phyloP scores from a whole-genome alignment of 805 yeast genomes.

The Wickerhamomyces chaumierensis region DNA sequence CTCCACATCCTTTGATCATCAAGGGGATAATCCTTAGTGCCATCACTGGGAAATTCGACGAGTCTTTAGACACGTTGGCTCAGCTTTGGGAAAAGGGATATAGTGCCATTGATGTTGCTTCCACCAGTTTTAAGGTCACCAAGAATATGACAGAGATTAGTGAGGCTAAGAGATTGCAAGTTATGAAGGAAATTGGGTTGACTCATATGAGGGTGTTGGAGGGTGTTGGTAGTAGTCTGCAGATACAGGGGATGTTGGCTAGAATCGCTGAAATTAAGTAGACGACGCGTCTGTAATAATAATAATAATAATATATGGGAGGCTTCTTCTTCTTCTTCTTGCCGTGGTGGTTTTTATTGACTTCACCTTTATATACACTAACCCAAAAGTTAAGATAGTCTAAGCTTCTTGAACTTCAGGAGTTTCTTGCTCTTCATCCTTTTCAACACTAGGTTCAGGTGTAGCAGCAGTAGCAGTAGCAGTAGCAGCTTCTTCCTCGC shows the following conservation, averaged over 20 bases:
- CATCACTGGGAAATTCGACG: conserved; percentile 41
- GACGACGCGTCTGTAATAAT: too few relatives aligned
- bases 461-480: too few relatives aligned
- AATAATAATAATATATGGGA: too few relatives aligned
- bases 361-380: too few relatives aligned
- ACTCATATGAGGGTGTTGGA: conserved; percentile 88
- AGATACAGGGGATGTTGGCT: conserved; percentile 74
- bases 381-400: too few relatives aligned
- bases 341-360: too few relatives aligned
- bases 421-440: background rate
- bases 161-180: conserved; percentile 62
- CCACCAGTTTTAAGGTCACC: conserved; percentile 81
- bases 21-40: conserved; percentile 49
- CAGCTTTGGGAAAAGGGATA: conserved; percentile 84
- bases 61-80: conserved; percentile 50
- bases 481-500: background rate
- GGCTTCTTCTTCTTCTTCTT: too few relatives aligned
- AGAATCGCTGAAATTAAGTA: conserved; percentile 21
- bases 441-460: background rate
- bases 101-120: conserved; percentile 84
- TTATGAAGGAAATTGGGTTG: conserved; percentile 79
- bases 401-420: too few relatives aligned
- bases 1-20: conserved; percentile 87
- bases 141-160: conserved; percentile 59
- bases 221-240: conserved; percentile 84